Conservation (phyloP, 176 grass and related monocot genomes). For the Paspalum vaginatum region DNA sequence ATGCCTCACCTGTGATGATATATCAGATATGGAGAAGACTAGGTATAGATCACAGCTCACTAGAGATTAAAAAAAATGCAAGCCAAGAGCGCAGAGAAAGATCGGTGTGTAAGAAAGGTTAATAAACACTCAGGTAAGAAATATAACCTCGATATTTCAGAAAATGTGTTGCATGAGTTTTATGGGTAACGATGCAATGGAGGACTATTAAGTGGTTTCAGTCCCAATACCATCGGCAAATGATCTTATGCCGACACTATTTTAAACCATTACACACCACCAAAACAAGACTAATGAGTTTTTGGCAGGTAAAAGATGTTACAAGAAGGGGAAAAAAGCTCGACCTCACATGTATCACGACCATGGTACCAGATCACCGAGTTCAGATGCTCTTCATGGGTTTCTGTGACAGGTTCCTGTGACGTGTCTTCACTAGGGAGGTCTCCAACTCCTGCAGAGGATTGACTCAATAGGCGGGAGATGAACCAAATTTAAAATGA, state of each 20-base stretch:
- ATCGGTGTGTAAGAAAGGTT: too few relatives aligned
- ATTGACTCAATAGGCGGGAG: neutral
- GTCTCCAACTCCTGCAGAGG: constrained; percentile 68
- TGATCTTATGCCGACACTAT: neutral
- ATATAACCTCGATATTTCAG: neutral
- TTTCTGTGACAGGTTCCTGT: constrained; percentile 69
- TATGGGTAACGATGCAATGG: neutral
- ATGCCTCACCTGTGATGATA: too few relatives aligned
- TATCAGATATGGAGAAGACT: too few relatives aligned
- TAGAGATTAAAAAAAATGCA: too few relatives aligned
- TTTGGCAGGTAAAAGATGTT: neutral
- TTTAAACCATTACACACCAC: neutral
- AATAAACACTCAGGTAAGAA: neutral
- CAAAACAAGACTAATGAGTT: neutral
- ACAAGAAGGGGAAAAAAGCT: neutral
- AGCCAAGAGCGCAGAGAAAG: too few relatives aligned
- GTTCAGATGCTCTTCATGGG: constrained; percentile 70
- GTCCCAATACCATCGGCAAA: neutral
- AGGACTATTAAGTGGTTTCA: neutral
- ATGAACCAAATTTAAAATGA: neutral
- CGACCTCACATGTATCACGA: neutral
- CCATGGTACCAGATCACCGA: constrained; percentile 10
- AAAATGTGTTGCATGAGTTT: neutral
- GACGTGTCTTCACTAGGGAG: constrained; percentile 64
- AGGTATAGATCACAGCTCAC: too few relatives aligned